Base-by-base conservation (phyloP, 495 filamentous ascomycete species). In the Articulospora tetracladia region DNA sequence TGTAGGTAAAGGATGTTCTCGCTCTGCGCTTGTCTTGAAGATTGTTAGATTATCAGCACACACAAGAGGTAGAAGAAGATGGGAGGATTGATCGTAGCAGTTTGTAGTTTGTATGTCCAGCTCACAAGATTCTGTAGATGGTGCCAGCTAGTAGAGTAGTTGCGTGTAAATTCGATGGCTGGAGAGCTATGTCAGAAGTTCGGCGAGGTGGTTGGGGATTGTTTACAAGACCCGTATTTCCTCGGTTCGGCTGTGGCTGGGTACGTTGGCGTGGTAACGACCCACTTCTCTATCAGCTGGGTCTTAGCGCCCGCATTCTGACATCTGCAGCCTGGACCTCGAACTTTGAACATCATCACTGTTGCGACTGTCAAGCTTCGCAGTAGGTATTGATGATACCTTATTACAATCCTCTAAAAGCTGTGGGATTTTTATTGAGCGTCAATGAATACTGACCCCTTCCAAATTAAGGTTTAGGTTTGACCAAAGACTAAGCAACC, bases 21-120 rank as follows among this genome's bases (percentile, higher is more conserved):
- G 3, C 8, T 44, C 17, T 44, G 55, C 55, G 27, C 55, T 50
- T 22, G 26, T 58, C 36, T 57, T 52, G 39, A 47, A 46, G 53
- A 59, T 28, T 55, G 61, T 64, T 27, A 64, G 62, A 63, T 53
- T 53, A 62, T 25, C 41, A 54, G 48, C 22, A 41, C 60, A 50
- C 34, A 39, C 26, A n/a, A 57, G 39, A 39, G 22, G 47, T 32
- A 39, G 53, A n/a, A 54, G 48, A 49, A 60, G 55, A 57, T 44
- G 62, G 57, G 51, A 54, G 47, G 32, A 54, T 51, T 41, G 53
- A 56, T 51, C 30, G 32, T 52, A 17, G 36, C 39, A 47, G 58
- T 44, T 53, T 57, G 15, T 48, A 54, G 57, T 53, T 64, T 57
- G 39, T 57, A 60, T 60, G 46, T 25, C 61, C 48, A 63, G 61